Base-by-base conservation (phyloP, 176 grass and related monocot genomes). In the Zoysia japonica region DNA sequence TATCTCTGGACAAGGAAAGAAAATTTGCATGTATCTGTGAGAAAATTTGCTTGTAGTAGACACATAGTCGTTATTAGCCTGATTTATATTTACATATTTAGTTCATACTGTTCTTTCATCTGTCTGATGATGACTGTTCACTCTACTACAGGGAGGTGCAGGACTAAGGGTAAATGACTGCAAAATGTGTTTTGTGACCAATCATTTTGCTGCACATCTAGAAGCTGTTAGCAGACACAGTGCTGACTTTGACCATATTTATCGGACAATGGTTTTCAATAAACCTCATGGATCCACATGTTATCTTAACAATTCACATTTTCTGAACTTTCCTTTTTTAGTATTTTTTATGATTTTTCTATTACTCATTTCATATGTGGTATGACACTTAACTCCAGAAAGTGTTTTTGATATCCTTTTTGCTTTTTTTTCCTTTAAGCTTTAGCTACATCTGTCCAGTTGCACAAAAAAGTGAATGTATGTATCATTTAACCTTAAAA, bases 121-220 rank as follows among this genome's bases (percentile, higher is more conserved):
- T 77, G 66, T 72, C 57, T 61, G 65, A 79, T 28, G 28, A 28
- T 88, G 68, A 77, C 67, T 66, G 81, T 66, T 61, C 3, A 75
- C 81, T 85, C 12, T 83, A 68, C 54, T 88, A 70, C 85, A 97
- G 95, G 92, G 95, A 87, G 92, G 89, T 78, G 95, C 94, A 83
- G 95, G 95, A 65, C 83, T 97, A 83, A 97, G 92, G 86, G 95
- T 97, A 76, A 92, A 97, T 71, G 83, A 94, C 74, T 87, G 90
- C 52, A 79, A 80, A 78, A 94, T 97, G 82, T 97, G 95, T 83
- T 97, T 97, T 72, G 92, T 94, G 68, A 97, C 89, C 69, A 93
- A 91, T 75, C 95, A 97, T 94, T 97, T 94, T 85, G 92, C 95
- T 69, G 92, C 95, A 86, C 95, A 97, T 92, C 81, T 94, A 54